A percentile compares a stretch with the other conserved stretches of the same genome.
Evolutionary conservation across 352 stramenopile species (phyloP).

Genomic region (Globisporangium cylindrosporum): DNA sequence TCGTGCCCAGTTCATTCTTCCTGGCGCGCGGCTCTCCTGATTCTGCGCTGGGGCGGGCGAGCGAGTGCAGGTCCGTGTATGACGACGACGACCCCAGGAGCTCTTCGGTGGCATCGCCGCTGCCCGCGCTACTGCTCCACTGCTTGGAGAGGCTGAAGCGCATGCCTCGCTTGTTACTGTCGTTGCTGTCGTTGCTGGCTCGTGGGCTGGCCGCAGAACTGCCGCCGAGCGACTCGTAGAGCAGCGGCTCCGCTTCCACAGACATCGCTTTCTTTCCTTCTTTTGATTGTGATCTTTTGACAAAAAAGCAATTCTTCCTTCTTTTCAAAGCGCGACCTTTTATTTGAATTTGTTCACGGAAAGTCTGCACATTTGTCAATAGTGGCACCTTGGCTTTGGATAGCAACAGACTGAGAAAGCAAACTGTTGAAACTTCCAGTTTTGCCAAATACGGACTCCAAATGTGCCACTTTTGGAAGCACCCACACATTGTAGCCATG

Average conservation of each 20-base stretch:
- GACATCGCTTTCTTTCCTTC: slow-evolving; percentile 8
- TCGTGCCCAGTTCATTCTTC: slow-evolving; percentile 38
- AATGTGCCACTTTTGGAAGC: background rate
- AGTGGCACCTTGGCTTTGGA: background rate
- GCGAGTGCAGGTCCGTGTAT: slow-evolving; percentile 47
- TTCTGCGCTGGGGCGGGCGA: slow-evolving; percentile 16
- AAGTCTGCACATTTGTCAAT: background rate
- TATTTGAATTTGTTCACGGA: background rate
- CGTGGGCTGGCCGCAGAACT: slow-evolving; percentile 1
- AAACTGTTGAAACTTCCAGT: background rate
- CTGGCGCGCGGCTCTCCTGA: slow-evolving; percentile 4
- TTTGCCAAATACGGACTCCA: background rate
- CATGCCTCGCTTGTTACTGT: background rate
- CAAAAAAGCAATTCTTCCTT: background rate
- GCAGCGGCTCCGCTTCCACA: slow-evolving; percentile 37
- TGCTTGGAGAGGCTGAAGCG: slow-evolving; percentile 17
- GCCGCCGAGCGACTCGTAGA: slow-evolving; percentile 30
- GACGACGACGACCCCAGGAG: slow-evolving; percentile 18
- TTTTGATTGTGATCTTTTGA: slow-evolving; percentile 5
- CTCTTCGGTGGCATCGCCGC: slow-evolving; percentile 1
- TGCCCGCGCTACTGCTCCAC: slow-evolving; percentile 6
- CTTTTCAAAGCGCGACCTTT: background rate
- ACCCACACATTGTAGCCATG: background rate
- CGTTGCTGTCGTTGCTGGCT: background rate
- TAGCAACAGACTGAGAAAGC: background rate